Percentiles rank a stretch among this genome's conserved stretches.
phyloP scores from a whole-genome alignment of 1,284 basidiomycete genomes.

The Tausonia pullulans region DNA sequence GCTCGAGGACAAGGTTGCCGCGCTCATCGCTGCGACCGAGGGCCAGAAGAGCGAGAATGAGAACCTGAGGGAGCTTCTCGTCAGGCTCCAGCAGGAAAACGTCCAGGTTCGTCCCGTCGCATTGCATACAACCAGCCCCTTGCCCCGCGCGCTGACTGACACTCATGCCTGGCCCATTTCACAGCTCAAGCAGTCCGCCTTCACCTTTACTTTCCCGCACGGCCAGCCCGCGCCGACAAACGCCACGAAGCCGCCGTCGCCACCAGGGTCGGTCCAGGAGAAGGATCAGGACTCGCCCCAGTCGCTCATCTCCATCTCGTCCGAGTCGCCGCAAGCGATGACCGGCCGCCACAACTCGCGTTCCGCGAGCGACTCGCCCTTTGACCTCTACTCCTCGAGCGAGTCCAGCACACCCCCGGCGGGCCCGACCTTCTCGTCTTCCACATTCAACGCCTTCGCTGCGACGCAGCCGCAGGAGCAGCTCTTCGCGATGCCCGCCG shows the following conservation, averaged over 20 bases:
- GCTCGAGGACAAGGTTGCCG: constrained; percentile 71
- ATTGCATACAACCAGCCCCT: background rate
- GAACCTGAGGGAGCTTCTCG: constrained; percentile 61
- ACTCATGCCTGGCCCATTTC: background rate
- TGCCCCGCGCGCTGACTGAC: background rate
- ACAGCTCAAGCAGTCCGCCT: constrained; percentile 52
- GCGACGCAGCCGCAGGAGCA: background rate
- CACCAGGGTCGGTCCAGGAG: constrained; percentile 8
- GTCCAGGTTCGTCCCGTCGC: constrained; percentile 31
- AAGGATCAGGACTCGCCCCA: constrained; percentile 3
- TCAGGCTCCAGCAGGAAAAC: constrained; percentile 66
- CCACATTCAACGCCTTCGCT: constrained; percentile 10
- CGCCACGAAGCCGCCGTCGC: constrained; percentile 56
- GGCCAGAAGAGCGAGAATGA: constrained; percentile 66
- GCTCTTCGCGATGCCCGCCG: too few relatives aligned
- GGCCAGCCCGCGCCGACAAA: constrained; percentile 59
- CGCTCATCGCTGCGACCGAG: constrained; percentile 41
- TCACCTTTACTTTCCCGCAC: constrained; percentile 48
- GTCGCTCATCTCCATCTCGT: background rate
- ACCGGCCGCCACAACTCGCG: background rate
- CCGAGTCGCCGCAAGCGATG: background rate
- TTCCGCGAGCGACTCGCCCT: background rate
- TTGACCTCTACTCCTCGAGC: background rate
- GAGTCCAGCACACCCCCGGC: background rate
- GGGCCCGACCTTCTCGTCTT: background rate